These are phyloP conservation scores for Cubamyces lactineus DNA, from an alignment of 768 basidiomycete genomes.

Conservation along the genomic window DNA sequence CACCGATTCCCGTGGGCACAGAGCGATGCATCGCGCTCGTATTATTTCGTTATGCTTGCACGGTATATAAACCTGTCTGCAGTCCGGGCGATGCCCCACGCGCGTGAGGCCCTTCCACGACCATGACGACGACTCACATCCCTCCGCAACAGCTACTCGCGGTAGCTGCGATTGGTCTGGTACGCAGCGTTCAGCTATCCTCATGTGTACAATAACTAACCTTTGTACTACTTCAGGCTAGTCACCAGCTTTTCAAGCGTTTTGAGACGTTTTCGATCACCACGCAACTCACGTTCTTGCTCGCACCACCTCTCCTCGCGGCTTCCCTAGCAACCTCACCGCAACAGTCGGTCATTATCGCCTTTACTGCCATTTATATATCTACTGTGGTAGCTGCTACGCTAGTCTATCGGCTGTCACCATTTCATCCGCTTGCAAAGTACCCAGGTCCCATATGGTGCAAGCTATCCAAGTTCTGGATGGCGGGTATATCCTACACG, in stretches of 20 bases:
- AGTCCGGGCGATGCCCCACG: no score
- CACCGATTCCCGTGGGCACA: no score
- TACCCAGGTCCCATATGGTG: constrained; percentile 31
- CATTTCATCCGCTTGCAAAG: constrained; percentile 20
- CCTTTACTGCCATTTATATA: background rate
- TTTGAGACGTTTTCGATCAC: background rate
- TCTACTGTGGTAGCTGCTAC: background rate
- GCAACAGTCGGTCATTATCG: background rate
- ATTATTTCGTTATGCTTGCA: no score
- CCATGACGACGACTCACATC: no score
- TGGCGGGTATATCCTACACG: constrained; percentile 23
- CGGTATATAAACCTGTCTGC: no score
- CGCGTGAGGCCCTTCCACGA: no score
- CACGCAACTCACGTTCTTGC: background rate
- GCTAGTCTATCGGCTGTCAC: constrained; percentile 20
- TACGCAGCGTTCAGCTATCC: background rate
- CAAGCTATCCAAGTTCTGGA: constrained; percentile 36
- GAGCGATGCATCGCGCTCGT: no score
- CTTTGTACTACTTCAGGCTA: background rate
- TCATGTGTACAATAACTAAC: no score
- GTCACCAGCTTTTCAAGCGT: constrained; percentile 4
- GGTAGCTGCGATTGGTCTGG: background rate
- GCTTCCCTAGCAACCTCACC: background rate
- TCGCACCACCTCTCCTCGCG: background rate
- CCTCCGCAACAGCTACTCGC: background rate